These are phyloP conservation scores for Lotus japonicus DNA, from an alignment of 306 rosid genomes.

Conservation along the genomic window DNA sequence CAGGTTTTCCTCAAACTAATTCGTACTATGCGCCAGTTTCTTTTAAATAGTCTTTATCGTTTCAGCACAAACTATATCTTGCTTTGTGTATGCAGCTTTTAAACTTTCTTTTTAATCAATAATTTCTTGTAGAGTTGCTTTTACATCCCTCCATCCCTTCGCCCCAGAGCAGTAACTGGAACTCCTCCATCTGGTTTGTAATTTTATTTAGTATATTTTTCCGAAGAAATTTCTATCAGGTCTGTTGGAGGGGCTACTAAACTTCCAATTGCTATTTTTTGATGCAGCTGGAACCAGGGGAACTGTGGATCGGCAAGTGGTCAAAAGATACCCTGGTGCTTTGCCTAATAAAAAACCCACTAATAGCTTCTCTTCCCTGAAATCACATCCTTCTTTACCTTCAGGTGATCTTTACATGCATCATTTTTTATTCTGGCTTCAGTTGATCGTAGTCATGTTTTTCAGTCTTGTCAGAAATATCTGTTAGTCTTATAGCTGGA, in stretches of 20 bases:
- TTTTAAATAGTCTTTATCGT: background rate
- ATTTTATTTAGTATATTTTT: background rate
- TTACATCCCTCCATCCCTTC: slow-evolving; percentile 87
- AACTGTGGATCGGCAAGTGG: slow-evolving; percentile 44
- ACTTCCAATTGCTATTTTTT: background rate
- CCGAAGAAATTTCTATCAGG: background rate
- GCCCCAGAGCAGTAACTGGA: slow-evolving; percentile 52
- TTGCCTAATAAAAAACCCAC: slow-evolving; percentile 50
- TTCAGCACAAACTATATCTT: background rate
- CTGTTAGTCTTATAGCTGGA: background rate
- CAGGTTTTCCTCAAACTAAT: slow-evolving; percentile 40
- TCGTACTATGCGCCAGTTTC: background rate
- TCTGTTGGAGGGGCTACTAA: slow-evolving; percentile 5
- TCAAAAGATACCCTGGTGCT: slow-evolving; percentile 47
- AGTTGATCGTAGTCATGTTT: slow-evolving; percentile 1
- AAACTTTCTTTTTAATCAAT: background rate
- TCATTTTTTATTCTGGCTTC: background rate
- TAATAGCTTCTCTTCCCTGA: slow-evolving; percentile 52
- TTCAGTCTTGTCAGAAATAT: slow-evolving; percentile 6
- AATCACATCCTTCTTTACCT: slow-evolving; percentile 46
- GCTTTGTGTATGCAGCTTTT: background rate
- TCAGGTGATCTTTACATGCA: slow-evolving; percentile 41
- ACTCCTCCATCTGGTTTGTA: slow-evolving; percentile 86
- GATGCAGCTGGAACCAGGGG: slow-evolving; percentile 55
- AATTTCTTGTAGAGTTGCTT: slow-evolving; percentile 66